Base-by-base conservation (phyloP, 1,284 basidiomycete genomes). In the Coniophora puteana region DNA sequence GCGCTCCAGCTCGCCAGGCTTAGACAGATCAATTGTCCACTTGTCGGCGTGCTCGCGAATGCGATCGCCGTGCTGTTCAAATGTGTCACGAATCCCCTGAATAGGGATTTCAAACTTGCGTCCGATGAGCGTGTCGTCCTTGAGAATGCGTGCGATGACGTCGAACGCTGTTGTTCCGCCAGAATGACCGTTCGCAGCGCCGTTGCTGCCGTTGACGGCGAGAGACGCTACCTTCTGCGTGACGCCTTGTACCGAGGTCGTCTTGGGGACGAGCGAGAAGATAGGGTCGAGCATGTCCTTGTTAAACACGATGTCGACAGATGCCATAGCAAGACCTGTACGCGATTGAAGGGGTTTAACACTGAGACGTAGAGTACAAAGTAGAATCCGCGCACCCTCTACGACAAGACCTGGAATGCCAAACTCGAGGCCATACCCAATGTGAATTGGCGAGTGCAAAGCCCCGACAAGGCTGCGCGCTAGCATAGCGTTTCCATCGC, bases 1-100 rank as follows among this genome's bases (percentile, higher is more conserved):
- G 7, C 59, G 52, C 33, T 66, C 63, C 18, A 68, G 46, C 36
- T 66, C 64, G 12, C 58, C 58, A 1, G 66, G 55, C 12, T 50
- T 44, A 30, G 31, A 42, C 24, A 49, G 17, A 27, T 59, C 45
- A 3, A 62, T 4, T 0, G 47, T 57, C 60, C 61, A 64, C n/a
- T 45, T 18, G n/a, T 49, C 49, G 11, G 43, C 43, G 31, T 59
- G 27, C 16, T 44, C 46, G 18, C n/a, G 24, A 28, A 64, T 14
- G 0, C 12, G 14, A 1, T 37, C 20, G 2, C 29, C 29, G 20
- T 35, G 32, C 8, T 54, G 30, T 2, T 3, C 5, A 11, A 58
- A 4, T 3, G 32, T 26, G 3, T 49, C 36, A 0, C 1, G 5
- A 29, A 34, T 44, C 3, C 41, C 20, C 1, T 22, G 8, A 3